These are phyloP conservation scores for Saccharomycopsis sp. DNA, from an alignment of 805 yeast species.

Conservation along the genomic window DNA sequence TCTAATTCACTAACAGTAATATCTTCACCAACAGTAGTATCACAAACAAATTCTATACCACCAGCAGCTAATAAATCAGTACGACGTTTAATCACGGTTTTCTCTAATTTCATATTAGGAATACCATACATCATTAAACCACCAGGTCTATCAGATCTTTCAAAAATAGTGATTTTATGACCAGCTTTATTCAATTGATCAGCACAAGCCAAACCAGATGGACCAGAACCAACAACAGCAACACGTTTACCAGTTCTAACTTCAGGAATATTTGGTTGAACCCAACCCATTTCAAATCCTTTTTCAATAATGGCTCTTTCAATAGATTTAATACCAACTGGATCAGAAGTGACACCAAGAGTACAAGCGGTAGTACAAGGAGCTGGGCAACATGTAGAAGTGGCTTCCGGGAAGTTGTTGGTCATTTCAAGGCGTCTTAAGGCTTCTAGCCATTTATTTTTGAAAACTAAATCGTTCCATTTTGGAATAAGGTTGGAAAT, in stretches of 20 bases:
- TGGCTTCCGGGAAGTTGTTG: slow-evolving; percentile 96
- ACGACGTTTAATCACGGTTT: slow-evolving; percentile 86
- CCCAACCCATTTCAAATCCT: slow-evolving; percentile 96
- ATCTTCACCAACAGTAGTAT: slow-evolving; percentile 79
- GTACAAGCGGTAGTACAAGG: slow-evolving; percentile 98
- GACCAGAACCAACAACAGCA: slow-evolving; percentile 93
- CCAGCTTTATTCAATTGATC: slow-evolving; percentile 97
- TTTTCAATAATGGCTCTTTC: slow-evolving; percentile 95
- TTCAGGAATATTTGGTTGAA: slow-evolving; percentile 70
- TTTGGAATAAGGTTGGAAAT: slow-evolving; percentile 94
- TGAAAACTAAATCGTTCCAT: slow-evolving; percentile 94
- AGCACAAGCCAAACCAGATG: slow-evolving; percentile 94
- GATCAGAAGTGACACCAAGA: slow-evolving; percentile 84
- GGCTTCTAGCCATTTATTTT: slow-evolving; percentile 92
- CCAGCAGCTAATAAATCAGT: slow-evolving; percentile 83
- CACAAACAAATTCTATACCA: slow-evolving; percentile 72
- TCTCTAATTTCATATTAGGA: slow-evolving; percentile 97
- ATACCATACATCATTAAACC: slow-evolving; percentile 98
- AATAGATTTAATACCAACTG: slow-evolving; percentile 93
- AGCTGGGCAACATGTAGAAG: slow-evolving; percentile 97
- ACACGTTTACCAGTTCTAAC: slow-evolving; percentile 75
- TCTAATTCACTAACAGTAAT: slow-evolving; percentile 61
- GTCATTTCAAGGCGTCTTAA: slow-evolving; percentile 87
- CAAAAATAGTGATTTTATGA: slow-evolving; percentile 83
- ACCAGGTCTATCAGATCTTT: slow-evolving; percentile 92